A percentile compares a stretch with the other conserved stretches of the same genome.
Conservation (phyloP, 305 asterid species). For the Fraxinus angustifolia region DNA sequence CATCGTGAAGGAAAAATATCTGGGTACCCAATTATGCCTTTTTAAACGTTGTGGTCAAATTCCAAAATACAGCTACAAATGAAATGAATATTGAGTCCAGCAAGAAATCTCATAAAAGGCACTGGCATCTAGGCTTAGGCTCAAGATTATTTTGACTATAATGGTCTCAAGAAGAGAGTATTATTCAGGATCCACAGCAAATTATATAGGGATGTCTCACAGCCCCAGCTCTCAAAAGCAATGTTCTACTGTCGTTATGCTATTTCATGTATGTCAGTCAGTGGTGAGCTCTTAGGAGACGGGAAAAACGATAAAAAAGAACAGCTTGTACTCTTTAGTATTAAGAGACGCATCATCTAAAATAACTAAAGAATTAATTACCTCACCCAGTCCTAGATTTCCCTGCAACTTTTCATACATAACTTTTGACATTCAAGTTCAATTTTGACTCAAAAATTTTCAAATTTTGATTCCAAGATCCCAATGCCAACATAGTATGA, state of each 20-base stretch:
- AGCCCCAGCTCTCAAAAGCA: neutral
- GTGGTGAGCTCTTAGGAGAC: neutral
- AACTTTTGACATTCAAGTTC: no score
- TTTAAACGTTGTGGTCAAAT: no score
- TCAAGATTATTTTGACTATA: neutral
- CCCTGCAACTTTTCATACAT: no score
- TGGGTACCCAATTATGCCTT: no score
- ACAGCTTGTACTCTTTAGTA: neutral
- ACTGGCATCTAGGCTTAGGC: neutral
- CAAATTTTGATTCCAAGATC: no score
- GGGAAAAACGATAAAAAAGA: neutral
- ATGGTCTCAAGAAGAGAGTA: neutral
- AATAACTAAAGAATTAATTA: no score
- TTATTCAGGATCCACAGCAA: neutral
- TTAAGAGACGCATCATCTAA: neutral
- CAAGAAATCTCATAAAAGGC: neutral
- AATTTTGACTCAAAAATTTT: no score
- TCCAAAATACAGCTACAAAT: neutral
- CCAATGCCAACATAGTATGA: neutral
- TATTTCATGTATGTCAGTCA: neutral
- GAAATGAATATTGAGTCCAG: neutral
- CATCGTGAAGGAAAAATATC: no score
- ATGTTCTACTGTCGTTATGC: neutral
- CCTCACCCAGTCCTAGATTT: no score
- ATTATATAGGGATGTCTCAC: neutral